Conservation (phyloP, 306 rosid genomes). For the Cucurbita maxima region DNA sequence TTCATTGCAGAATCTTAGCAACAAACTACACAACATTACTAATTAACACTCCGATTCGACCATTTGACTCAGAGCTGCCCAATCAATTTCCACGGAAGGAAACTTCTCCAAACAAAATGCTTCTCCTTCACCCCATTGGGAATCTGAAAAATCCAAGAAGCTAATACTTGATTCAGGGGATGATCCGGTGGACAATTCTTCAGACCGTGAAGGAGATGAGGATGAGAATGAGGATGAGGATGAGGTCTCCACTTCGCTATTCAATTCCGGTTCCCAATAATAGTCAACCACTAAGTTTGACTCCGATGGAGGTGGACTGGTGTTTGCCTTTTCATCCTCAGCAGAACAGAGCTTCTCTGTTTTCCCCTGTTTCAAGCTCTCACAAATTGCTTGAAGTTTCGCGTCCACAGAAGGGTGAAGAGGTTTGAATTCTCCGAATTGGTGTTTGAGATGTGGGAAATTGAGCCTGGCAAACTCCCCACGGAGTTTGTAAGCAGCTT, state of each 20-base stretch:
- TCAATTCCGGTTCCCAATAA: neutral
- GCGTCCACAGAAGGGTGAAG: slow-evolving; percentile 70
- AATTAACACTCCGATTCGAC: neutral
- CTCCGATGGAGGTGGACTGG: slow-evolving; percentile 7
- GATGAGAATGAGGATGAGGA: slow-evolving; percentile 5
- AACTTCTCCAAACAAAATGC: slow-evolving; percentile 54
- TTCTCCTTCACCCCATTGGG: slow-evolving; percentile 29
- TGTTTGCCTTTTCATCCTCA: slow-evolving; percentile 20
- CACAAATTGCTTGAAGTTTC: slow-evolving; percentile 69
- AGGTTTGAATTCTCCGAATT: slow-evolving; percentile 48
- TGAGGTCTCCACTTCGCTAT: slow-evolving; percentile 5
- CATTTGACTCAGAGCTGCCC: slow-evolving; percentile 34
- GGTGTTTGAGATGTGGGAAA: slow-evolving; percentile 51
- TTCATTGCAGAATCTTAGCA: slow-evolving; percentile 43
- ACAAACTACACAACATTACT: neutral
- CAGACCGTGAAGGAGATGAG: slow-evolving; percentile 16
- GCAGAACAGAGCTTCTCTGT: slow-evolving; percentile 14
- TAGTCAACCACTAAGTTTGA: neutral
- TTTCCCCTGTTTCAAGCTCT: slow-evolving; percentile 38
- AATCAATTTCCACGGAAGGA: slow-evolving; percentile 86
- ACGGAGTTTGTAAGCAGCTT: slow-evolving; percentile 74
- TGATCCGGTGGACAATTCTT: slow-evolving; percentile 28
- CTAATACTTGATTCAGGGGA: slow-evolving; percentile 54
- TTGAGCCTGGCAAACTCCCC: slow-evolving; percentile 77
- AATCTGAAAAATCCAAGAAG: slow-evolving; percentile 40